phyloP scores from a whole-genome alignment of 139 green algal species.

The Closterium sp. region DNA sequence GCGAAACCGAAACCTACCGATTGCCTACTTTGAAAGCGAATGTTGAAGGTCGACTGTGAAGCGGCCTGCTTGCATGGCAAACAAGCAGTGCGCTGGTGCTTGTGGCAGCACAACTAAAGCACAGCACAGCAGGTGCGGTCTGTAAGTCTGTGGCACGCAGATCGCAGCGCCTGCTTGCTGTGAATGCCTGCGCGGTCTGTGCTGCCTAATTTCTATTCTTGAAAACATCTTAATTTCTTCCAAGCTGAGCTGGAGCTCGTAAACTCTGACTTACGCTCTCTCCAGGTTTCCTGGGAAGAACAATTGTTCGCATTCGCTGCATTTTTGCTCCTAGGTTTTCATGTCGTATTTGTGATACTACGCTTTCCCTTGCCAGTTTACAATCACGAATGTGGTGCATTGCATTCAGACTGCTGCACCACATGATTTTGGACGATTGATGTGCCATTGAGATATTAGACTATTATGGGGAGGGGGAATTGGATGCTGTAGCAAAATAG shows the following conservation, averaged over 20 bases:
- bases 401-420: not conserved
- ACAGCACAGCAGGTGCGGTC: not conserved
- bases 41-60: not conserved
- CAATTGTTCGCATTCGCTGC: not conserved
- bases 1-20: not conserved
- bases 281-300: not conserved
- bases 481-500: too few species aligned
- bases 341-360: not conserved
- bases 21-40: not conserved
- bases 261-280: not conserved
- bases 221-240: not conserved
- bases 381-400: not conserved
- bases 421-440: too few species aligned
- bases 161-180: not conserved
- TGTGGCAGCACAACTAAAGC: not conserved
- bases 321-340: not conserved
- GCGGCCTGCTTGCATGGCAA: not conserved
- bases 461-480: too few species aligned
- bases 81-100: not conserved
- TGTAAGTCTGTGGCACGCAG: not conserved
- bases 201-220: not conserved
- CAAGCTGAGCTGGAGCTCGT: not conserved
- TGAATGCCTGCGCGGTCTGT: not conserved
- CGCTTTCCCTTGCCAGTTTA: not conserved
- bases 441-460: too few species aligned